Evolutionary conservation across 192 early-diverging fungal genomes (phyloP).

Genomic region (Rhizophlyctis rosea): DNA sequence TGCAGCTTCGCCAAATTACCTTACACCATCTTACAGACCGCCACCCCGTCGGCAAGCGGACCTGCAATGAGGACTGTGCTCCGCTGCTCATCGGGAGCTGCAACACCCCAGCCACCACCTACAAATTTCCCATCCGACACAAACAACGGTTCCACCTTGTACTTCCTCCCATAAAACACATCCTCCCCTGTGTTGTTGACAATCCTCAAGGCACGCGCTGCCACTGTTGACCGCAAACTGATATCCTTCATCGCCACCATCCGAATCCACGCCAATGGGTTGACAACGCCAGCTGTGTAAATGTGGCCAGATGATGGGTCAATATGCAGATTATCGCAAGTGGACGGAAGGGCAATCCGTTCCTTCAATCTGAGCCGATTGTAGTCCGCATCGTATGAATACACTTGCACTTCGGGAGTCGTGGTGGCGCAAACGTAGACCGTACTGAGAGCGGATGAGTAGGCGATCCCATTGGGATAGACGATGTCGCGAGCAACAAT

Average conservation of each 20-base stretch:
- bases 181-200: constrained; percentile 22
- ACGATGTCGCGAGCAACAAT: constrained; percentile 50
- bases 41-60: no score
- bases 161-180: constrained; percentile 29
- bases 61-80: no score
- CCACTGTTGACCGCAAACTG: background rate
- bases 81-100: no score
- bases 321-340: constrained; percentile 13
- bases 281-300: constrained; percentile 9
- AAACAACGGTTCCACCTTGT: no score
- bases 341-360: background rate
- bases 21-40: no score
- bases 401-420: background rate
- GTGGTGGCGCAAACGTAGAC: constrained; percentile 12
- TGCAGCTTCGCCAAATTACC: no score
- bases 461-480: constrained; percentile 21
- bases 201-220: constrained; percentile 4
- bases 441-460: constrained; percentile 1
- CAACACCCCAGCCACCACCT: no score
- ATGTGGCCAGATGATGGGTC: constrained; percentile 16
- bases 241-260: background rate
- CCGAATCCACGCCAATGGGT: background rate
- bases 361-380: constrained; percentile 19
- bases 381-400: constrained; percentile 10
- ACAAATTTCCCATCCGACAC: no score